Evolutionary conservation across 805 yeast species (phyloP), one percentile per base, ranked within the genome.

Genomic region (Yamadazyma laniorum): DNA sequence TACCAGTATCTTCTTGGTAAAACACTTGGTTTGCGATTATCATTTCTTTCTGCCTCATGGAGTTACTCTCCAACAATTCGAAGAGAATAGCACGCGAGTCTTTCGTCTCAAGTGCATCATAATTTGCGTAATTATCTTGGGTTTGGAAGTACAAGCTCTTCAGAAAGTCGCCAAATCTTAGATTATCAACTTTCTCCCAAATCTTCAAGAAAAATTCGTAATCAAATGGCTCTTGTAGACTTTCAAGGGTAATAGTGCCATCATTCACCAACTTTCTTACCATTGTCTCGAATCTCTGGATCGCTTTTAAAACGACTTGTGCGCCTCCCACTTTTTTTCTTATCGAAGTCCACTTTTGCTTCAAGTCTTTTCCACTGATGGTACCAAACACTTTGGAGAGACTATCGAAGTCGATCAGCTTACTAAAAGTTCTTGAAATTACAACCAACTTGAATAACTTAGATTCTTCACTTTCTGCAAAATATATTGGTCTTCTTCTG

Each of bases 21-120:
- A 77, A 82, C 0, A 74, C 59, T 1, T 65, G 59, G 25, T 64
- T 65, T 0, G 77, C 58, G 34, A 81, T 58, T 18, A 69, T 61
- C 8, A 74, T 74, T 48, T 85, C 90, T 37, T 84, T 75, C 49
- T 82, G 88, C 37, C 82, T 64, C 82, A 85, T 79, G 1, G 95
- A 82, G 19, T 75, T 69, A 35, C 72, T 75, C 29, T 72, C 79
- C 35, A 69, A 63, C 18, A 75, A 67, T 17, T 76, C 79, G 22
- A 52, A 62, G 57, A 63, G 25, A 41, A 28, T 29, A 7, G 39
- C 43, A 5, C 18, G 17, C n/a, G 8, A 18, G 6, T 49, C 55
- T 3, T 37, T 32, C 12, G 25, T 25, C 14, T 42, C 43, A 5
- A 29, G 19, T 18, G 45, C 39, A 35, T 64, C 62, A 47, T 74